Base-by-base conservation (phyloP, 177 flowering plant species). In the Vitis hybrid region DNA sequence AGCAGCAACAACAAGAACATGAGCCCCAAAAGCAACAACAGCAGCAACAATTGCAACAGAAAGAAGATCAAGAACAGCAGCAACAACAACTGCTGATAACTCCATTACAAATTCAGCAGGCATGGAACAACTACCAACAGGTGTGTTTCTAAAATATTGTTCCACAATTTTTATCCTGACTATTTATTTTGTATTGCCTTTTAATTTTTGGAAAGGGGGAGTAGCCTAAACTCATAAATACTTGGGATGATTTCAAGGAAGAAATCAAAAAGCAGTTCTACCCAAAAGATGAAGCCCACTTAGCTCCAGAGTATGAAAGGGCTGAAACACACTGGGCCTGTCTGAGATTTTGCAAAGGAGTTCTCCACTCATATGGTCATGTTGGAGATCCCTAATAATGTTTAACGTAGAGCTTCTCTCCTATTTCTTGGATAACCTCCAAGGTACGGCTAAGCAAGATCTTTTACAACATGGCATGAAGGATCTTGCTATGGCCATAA, bases 61-160 rank as follows among this genome's bases (percentile, higher is more conserved):
- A 48, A 19, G 70, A 74, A n/a, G 49, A 15, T 19, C 74, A 55
- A 4, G 67, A 76, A 18, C 77, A 80, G 60, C 67, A 56, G 11
- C 61, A 62, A 56, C 69, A 64, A 9, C 73, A 75, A 8, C 77
- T 65, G 62, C 84, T 64, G 54, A 67, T 49, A 18, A 58, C 39
- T 48, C 19, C 60, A 50, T 52, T 32, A 11, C 77, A 72, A n/a
- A n/a, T 70, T 23, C 83, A 72, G 34, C 83, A 72, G 48, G 49
- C 65, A 45, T 63, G 80, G 79, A 72, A 56, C 56, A 67, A 60
- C 71, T 67, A 23, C 51, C 51, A 62, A 58, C 51, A 50, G 60
- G 72, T 68, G 6, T 60, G 60, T 2, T 57, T 51, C 49, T 45
- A 12, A 51, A 30, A n/a, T 23, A 23, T 23, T 23, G 26, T 23